Evolutionary conservation across 2,329 filamentous ascomycete genomes (phyloP).

Genomic region (Alternaria dauci): DNA sequence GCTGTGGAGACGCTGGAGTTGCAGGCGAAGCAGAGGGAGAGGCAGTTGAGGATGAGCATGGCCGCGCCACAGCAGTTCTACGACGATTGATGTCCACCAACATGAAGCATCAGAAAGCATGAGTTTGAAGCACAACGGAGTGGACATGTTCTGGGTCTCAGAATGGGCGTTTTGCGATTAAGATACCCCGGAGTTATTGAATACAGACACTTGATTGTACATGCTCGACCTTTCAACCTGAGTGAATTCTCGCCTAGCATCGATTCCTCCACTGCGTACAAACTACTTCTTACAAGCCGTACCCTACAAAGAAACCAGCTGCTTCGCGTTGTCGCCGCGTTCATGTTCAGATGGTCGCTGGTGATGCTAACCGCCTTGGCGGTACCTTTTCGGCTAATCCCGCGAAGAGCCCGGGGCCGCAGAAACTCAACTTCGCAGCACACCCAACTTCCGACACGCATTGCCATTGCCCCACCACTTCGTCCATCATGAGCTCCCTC

Average conservation of each 20-base stretch:
- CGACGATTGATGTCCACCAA: constrained; percentile 35
- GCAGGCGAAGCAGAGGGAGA: constrained; percentile 80
- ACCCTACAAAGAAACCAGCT: neutral
- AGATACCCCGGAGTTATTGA: constrained; percentile 37
- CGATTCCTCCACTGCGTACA: neutral
- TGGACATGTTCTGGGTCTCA: neutral
- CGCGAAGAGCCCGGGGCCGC: constrained; percentile 28
- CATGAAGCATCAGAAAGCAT: neutral
- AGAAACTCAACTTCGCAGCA: constrained; percentile 39
- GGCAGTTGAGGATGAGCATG: constrained; percentile 77
- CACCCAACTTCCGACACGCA: constrained; percentile 44
- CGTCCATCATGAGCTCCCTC: constrained; percentile 83
- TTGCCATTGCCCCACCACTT: constrained; percentile 49
- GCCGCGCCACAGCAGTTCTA: constrained; percentile 58
- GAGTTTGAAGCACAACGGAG: neutral
- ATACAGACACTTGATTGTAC: neutral
- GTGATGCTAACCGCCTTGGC: neutral
- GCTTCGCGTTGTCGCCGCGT: neutral
- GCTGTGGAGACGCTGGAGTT: constrained; percentile 85
- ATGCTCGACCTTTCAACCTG: neutral
- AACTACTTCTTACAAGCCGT: neutral
- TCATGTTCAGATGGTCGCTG: neutral
- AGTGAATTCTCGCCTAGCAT: neutral
- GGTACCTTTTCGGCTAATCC: constrained; percentile 23
- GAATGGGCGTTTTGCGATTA: constrained; percentile 37